Base-by-base conservation (phyloP, 257 asterid species). In the Nicotiana benthamiana region DNA sequence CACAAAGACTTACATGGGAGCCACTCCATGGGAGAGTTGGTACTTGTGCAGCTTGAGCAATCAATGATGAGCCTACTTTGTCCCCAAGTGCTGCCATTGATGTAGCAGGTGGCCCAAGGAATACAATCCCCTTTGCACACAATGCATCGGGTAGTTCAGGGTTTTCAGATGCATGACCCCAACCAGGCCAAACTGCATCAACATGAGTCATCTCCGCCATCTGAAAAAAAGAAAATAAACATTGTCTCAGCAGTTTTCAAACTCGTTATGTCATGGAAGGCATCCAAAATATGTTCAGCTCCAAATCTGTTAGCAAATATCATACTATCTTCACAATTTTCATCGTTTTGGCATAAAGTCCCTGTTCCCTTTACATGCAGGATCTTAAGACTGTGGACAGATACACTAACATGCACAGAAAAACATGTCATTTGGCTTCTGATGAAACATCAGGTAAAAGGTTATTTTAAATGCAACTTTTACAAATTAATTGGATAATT, bases 11-110 rank as follows among this genome's bases (percentile, higher is more conserved):
- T 93, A 95, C 99, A 87, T 92, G 94, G 87, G 98, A 93, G 77
- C 99, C 99, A 83, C 98, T 95, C 99, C 99, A 95, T 56, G 97
- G 95, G 84, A 95, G 98, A 13, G 99, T 95, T 15, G 99, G 99
- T 79, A 95, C 99, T 24, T 92, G 93, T 65, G 99, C 98, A 78
- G 99, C 94, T 86, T 95, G 99, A 17, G 99, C 99, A 40, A 95
- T 93, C 89, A 95, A 88, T 3, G 98, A 93, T 64, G 99, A 95
- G 40, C 99, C 98, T 74, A 95, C 88, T 89, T 95, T 95, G 86
- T 95, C 99, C 79, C 99, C 99, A 86, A 95, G 77, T 76, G 99
- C 99, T 84, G 87, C 97, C 99, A 95, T 93, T 43, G 99, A 87
- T 57, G 90, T 77, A 82, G 97, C 89, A 34, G 98, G 97, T 15